These are phyloP conservation scores for Aphanomyces cochlioides DNA, from an alignment of 352 stramenopile genomes.

Conservation along the genomic window DNA sequence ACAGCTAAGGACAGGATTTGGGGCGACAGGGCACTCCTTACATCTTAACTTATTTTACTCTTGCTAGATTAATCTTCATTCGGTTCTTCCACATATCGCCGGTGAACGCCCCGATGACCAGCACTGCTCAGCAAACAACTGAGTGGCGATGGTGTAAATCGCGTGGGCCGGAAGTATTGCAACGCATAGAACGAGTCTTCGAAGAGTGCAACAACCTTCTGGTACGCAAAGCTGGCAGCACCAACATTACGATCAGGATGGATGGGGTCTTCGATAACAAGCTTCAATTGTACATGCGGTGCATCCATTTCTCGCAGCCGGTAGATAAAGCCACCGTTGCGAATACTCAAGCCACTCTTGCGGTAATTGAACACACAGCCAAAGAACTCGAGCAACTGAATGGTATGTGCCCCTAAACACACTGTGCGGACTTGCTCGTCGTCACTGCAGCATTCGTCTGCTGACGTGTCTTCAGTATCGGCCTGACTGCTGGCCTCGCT, in stretches of 20 bases:
- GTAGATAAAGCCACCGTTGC: slow-evolving; percentile 84
- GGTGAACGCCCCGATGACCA: slow-evolving; percentile 22
- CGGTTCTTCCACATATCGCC: slow-evolving; percentile 2
- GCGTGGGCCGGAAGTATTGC: slow-evolving; percentile 74
- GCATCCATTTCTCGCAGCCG: slow-evolving; percentile 55
- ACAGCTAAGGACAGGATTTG: too few species aligned
- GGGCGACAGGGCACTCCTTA: too few species aligned
- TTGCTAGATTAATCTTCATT: slow-evolving; percentile 8
- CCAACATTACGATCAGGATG: slow-evolving; percentile 83
- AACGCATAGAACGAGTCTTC: slow-evolving; percentile 83
- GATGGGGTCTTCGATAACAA: slow-evolving; percentile 89
- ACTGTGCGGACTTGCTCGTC: slow-evolving; percentile 40
- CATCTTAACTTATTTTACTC: slow-evolving; percentile 21
- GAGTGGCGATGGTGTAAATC: slow-evolving; percentile 70
- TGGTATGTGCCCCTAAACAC: slow-evolving; percentile 65
- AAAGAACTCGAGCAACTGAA: slow-evolving; percentile 83
- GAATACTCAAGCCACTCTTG: slow-evolving; percentile 79
- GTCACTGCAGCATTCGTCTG: slow-evolving; percentile 44
- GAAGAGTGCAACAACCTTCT: slow-evolving; percentile 78
- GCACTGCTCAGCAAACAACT: slow-evolving; percentile 63
- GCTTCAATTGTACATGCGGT: slow-evolving; percentile 42
- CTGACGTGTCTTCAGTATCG: slow-evolving; percentile 72
- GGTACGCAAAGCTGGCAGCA: slow-evolving; percentile 82
- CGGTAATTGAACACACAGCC: slow-evolving; percentile 82
- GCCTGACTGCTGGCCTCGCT: slow-evolving; percentile 76